Evolutionary conservation across 2,329 filamentous ascomycete genomes (phyloP).

Genomic region (Acrodontium crateriforme): DNA sequence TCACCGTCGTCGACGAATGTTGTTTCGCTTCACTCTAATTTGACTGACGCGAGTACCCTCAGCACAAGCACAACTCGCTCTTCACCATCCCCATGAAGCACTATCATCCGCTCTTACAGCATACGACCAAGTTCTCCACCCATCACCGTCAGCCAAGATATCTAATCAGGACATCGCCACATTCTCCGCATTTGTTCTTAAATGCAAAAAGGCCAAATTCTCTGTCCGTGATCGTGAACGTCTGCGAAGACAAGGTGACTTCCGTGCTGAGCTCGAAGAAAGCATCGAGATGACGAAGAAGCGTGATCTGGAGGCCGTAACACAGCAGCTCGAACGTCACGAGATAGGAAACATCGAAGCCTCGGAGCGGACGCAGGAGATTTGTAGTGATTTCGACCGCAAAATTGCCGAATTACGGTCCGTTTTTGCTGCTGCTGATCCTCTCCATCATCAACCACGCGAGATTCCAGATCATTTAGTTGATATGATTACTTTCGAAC

Average conservation of each 20-base stretch:
- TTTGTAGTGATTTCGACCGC: conserved; percentile 26
- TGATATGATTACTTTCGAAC: conserved; percentile 41
- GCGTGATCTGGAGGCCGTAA: conserved; percentile 24
- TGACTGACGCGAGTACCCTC: neutral
- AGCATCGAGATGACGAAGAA: conserved; percentile 37
- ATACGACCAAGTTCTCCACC: conserved; percentile 39
- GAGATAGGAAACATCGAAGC: conserved; percentile 32
- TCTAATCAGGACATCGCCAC: conserved; percentile 20
- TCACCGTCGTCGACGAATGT: no score
- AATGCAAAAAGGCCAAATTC: conserved; percentile 78
- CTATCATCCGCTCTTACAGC: conserved; percentile 56
- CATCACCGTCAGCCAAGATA: conserved; percentile 45
- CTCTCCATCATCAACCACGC: conserved; percentile 30
- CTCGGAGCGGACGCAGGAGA: conserved; percentile 33
- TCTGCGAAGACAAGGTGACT: conserved; percentile 38
- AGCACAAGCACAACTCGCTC: conserved; percentile 66
- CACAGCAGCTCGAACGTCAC: conserved; percentile 16
- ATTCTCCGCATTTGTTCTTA: conserved; percentile 58
- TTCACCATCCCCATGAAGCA: conserved; percentile 60
- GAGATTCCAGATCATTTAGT: conserved; percentile 64
- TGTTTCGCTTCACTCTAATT: neutral
- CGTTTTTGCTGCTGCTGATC: conserved; percentile 34
- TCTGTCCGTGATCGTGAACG: conserved; percentile 55
- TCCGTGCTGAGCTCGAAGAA: conserved; percentile 47
- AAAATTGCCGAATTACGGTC: conserved; percentile 31